Percentiles rank a stretch among this genome's conserved stretches.
These are phyloP conservation scores for Mycogone perniciosa DNA, from an alignment of 2,329 filamentous ascomycete genomes.

Conservation along the genomic window DNA sequence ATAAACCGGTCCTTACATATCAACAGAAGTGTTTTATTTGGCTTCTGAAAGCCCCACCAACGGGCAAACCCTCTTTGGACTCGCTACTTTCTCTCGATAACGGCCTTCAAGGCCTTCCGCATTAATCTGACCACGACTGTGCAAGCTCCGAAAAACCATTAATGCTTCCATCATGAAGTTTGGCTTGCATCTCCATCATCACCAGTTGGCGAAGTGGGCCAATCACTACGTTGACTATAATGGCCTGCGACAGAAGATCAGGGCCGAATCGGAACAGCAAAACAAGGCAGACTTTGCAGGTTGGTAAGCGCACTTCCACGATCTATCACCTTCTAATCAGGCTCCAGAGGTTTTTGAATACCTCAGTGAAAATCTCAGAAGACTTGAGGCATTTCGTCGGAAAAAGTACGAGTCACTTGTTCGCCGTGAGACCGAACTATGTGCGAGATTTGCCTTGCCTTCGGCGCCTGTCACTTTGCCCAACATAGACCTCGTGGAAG, in stretches of 20 bases:
- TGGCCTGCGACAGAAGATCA: conserved; percentile 19
- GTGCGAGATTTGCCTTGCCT: conserved; percentile 1
- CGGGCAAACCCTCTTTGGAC: too few species aligned
- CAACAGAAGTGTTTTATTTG: too few species aligned
- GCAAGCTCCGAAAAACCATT: too few species aligned
- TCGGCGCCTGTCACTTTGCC: neutral
- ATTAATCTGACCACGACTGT: too few species aligned
- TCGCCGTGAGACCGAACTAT: conserved; percentile 1
- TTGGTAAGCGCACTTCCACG: too few species aligned
- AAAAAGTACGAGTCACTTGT: neutral
- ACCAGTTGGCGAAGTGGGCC: conserved; percentile 23
- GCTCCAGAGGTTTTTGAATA: neutral
- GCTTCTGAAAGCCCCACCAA: too few species aligned
- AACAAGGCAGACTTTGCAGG: neutral
- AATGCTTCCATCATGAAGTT: conserved; percentile 21
- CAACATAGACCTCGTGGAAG: conserved; percentile 1
- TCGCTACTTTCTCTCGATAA: too few species aligned
- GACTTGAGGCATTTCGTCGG: neutral
- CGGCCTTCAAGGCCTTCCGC: too few species aligned
- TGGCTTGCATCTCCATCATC: conserved; percentile 20
- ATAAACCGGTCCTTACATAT: too few species aligned
- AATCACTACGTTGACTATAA: conserved; percentile 24
- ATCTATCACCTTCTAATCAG: too few species aligned
- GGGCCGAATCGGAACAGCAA: conserved; percentile 1
- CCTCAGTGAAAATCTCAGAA: neutral